These are phyloP conservation scores for Oryza longistaminata DNA, from an alignment of 176 grass and related monocot genomes.

Conservation along the genomic window DNA sequence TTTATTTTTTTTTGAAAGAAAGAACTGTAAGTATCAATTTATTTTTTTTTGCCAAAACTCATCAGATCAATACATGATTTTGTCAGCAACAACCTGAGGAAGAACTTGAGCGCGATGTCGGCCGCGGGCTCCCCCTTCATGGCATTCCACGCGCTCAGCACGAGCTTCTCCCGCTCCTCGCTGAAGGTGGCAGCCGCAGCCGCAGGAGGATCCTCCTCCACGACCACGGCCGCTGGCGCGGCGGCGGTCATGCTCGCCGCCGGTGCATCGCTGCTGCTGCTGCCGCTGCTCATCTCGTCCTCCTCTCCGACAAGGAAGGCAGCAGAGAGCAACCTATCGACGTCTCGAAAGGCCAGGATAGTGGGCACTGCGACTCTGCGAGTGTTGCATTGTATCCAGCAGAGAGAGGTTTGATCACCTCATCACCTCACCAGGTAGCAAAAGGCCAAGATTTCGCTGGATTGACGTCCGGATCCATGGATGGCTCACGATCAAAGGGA, in stretches of 20 bases:
- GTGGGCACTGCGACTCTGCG: background rate
- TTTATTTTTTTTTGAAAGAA: no score
- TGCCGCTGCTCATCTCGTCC: background rate
- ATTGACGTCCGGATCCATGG: no score
- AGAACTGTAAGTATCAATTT: background rate
- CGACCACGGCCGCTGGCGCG: background rate
- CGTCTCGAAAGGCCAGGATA: background rate
- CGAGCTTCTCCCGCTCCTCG: slow-evolving; percentile 53
- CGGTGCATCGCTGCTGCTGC: background rate
- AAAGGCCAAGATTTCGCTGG: no score
- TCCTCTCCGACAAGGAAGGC: background rate
- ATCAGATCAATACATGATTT: background rate
- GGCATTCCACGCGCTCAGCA: slow-evolving; percentile 45
- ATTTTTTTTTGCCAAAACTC: background rate
- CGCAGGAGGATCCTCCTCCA: no score
- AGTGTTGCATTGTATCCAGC: background rate
- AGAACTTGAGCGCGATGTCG: slow-evolving; percentile 53
- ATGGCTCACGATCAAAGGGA: no score
- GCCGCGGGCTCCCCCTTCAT: slow-evolving; percentile 43
- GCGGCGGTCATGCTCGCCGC: background rate
- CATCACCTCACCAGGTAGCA: no score
- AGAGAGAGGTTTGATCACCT: no score
- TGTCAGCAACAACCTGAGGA: slow-evolving; percentile 37
- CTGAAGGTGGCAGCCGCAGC: slow-evolving; percentile 2
- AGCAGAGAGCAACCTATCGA: background rate